Base-by-base conservation (phyloP, 164 flowering plant genomes). In the Dillenia suffruticosa region DNA sequence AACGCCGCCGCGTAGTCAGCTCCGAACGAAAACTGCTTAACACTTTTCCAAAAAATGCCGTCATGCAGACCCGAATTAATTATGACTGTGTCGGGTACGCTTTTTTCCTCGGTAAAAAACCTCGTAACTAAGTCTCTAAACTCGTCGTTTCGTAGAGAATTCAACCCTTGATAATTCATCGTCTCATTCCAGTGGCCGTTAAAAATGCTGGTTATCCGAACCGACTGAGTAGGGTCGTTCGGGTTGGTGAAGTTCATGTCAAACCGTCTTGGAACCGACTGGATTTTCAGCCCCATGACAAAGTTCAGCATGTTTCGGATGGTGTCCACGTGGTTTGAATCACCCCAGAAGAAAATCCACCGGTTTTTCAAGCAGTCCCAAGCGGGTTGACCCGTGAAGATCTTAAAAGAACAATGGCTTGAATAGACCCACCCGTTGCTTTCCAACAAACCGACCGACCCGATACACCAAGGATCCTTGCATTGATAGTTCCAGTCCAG, bases 261-360 rank as follows among this genome's bases (percentile, higher is more conserved):
- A 63, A 86, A 95, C 13, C 85, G 69, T 44, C 97, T 70, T 0
- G 96, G 84, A 10, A 92, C 89, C 0, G 81, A 57, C 1, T 63
- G 57, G 22, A 87, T 57, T 1, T 77, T 78, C 49, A 78, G 62
- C 48, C 72, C 84, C 19, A 95, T 78, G 15, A 95, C 61, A 62
- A 95, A 92, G 63, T 81, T 80, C 13, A 95, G 80, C 45, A 95
- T 77, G 82, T 95, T 95, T n/a, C 97, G 72, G 24, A 92, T 77
- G 0, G 97, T 81, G 57, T 95, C 99, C 4, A 91, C 96, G 57
- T 95, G 99, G 72, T 95, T 95, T 8, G 99, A 95, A 64, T 95
- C 99, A 5, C 99, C 99, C 99, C 97, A 95, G 74, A 89, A 95
- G 91, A 95, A 95, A 47, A 95, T 77, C 97, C 99, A 95, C 10